Conservation (phyloP, 371 early-diverging fungal species). For the Mortierella sp. region DNA sequence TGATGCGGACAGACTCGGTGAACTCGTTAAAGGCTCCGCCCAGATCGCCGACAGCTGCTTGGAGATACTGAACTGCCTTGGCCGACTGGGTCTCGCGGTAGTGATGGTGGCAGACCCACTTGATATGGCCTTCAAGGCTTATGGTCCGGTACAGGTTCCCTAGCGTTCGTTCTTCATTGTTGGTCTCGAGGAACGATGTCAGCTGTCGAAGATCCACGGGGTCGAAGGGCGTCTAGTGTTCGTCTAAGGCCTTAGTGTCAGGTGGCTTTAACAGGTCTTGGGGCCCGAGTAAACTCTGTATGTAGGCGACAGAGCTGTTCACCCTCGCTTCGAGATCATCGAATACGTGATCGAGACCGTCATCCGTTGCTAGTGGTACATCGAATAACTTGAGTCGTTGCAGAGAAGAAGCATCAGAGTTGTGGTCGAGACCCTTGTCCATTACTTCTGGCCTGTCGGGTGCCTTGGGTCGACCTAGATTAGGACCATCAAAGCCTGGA, state of each 20-base stretch:
- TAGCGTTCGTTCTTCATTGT: neutral
- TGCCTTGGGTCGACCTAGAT: neutral
- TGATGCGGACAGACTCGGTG: no score
- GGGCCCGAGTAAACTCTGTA: constrained; percentile 8
- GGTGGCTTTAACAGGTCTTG: neutral
- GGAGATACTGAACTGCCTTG: neutral
- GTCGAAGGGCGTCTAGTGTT: neutral
- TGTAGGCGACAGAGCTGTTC: constrained; percentile 23
- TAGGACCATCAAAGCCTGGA: constrained; percentile 23
- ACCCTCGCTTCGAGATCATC: constrained; percentile 22
- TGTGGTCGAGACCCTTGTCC: neutral
- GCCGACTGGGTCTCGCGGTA: neutral
- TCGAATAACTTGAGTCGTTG: neutral
- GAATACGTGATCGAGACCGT: neutral
- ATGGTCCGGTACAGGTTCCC: neutral
- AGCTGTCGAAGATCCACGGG: neutral
- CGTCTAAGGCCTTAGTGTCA: neutral
- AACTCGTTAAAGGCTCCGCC: no score
- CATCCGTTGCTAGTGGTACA: neutral
- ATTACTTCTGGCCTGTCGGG: neutral
- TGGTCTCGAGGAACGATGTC: neutral
- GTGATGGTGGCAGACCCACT: neutral
- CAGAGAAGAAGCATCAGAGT: constrained; percentile 1
- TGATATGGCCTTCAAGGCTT: neutral
- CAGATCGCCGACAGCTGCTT: no score